Base-by-base conservation (phyloP, 2,329 filamentous ascomycete genomes). In the Furcasterigmium furcatum region DNA sequence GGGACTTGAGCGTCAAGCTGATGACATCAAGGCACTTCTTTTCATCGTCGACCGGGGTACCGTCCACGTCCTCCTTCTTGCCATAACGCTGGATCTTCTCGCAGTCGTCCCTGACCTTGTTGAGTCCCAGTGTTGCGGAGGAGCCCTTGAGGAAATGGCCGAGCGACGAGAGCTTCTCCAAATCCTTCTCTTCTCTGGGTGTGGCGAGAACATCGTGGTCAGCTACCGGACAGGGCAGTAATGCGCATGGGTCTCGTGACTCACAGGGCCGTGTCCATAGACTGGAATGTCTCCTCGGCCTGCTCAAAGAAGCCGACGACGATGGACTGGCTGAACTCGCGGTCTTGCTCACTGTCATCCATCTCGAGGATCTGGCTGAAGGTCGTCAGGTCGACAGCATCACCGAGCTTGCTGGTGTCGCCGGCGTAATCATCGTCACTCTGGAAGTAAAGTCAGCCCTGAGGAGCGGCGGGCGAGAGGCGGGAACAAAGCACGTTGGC, bases 71-170 rank as follows among this genome's bases (percentile, higher is more conserved):
- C 68, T 91, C 89, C 58, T 80, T 76, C 59, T 87, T 87, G 55
- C 92, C 92, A 64, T 85, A 95, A 61, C 95, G 87, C 68, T 99
- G 92, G 59, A 99, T 96, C 75, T 95, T 91, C 70, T 97, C 91
- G 71, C 94, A 99, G 51, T 83, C 86, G 60, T 96, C 91, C 65
- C 90, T 88, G 58, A 99, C 87, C 66, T 95, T 95, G 58, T 80
- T 85, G 45, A 97, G 80, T 38, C 94, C 94, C 44, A 99, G 79
- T 4, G 94, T 96, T 32, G 94, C 92, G 9, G 92, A 96, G 7
- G 92, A 97, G 49, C 94, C 94, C 71, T 99, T 99, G 56, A 99
- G 78, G 72, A 96, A 99, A 70, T 99, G 94, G 35, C 94, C 94
- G 25, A 96, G 83, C 44, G 80, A 77, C 27, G 90, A 95, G 30